Base-by-base conservation (phyloP, 2,329 filamentous ascomycete species). In the Ceratocystis huliohia region DNA sequence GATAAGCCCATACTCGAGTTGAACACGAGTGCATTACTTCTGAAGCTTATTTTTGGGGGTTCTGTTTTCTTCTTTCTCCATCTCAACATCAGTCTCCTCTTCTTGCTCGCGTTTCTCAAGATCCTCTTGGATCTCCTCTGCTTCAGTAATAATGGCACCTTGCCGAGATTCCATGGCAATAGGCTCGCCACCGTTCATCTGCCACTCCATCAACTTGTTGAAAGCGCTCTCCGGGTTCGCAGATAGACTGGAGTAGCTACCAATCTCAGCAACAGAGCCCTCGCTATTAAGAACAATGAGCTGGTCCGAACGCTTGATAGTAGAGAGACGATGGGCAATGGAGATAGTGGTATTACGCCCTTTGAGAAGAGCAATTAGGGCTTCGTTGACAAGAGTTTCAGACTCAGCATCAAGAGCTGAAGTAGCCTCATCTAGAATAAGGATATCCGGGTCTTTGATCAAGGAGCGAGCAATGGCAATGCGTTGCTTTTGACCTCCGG, bases 191-290 rank as follows among this genome's bases (percentile, higher is more conserved):
- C 92, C 93, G 71, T 83, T 94, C 84, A 97, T 89, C 77, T 99
- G 94, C 92, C 92, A 97, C 76, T 97, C 93, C 94, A 99, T 99
- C 65, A 99, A 80, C 77, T 88, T 94, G 71, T 87, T 93, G 73
- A 99, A 99, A 1, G 92, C 91, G 64, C 93, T 95, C 8, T 88
- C 79, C 17, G 83, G 82, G 68, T 90, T 84, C 4, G 82, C 80
- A 64, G 87, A 88, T 25, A 99, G 82, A 69, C 91, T 83, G 28
- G 81, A 78, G 74, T 96, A 99, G 67, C 87, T 88, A 66, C 94
- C 94, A 69, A 89, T 88, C 75, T 99, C 93, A 2, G 93, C 94
- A 2, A 99, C 93, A 67, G 83, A 87, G 69, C 94, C 95, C 72
- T 96, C 88, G 66, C 82, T 85, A 68, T 88, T 88, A 48, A 99